phyloP scores from a whole-genome alignment of 2,329 filamentous ascomycete genomes.

The Fusarium bactridioides region DNA sequence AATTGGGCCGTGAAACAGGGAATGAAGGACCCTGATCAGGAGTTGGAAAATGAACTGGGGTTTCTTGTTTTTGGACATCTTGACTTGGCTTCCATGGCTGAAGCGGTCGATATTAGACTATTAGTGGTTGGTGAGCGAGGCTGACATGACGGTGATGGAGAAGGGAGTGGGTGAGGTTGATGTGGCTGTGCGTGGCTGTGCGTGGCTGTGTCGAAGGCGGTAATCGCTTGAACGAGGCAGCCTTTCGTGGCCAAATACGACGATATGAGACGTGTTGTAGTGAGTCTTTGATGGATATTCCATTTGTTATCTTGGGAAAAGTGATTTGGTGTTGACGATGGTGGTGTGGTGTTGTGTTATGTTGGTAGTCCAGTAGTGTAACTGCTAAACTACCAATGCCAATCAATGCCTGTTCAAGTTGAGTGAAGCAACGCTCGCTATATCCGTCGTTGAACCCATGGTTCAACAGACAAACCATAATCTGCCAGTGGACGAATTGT shows the following conservation, averaged over 20 bases:
- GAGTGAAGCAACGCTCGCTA: not conserved
- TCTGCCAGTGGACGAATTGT: not conserved
- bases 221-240: not conserved
- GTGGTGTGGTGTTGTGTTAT: not conserved
- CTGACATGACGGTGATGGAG: constrained; percentile 17
- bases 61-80: constrained; percentile 22
- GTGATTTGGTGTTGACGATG: not conserved
- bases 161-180: constrained; percentile 31
- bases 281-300: accelerated
- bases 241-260: not conserved
- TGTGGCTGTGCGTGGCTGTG: constrained; percentile 37
- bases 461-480: not conserved
- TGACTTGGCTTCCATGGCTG: constrained; percentile 23
- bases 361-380: not conserved
- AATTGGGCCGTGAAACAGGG: constrained; percentile 14
- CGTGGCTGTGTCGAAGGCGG: constrained; percentile 14
- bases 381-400: not conserved
- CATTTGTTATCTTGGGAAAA: not conserved
- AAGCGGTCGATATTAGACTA: not conserved
- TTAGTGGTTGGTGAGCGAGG: constrained; percentile 22
- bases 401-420: not conserved
- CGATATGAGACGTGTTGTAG: not conserved
- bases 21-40: constrained; percentile 7
- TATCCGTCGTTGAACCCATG: not conserved
- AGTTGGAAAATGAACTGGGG: not conserved